phyloP scores from a whole-genome alignment of 164 flowering plant genomes.

The Platanus orientalis region DNA sequence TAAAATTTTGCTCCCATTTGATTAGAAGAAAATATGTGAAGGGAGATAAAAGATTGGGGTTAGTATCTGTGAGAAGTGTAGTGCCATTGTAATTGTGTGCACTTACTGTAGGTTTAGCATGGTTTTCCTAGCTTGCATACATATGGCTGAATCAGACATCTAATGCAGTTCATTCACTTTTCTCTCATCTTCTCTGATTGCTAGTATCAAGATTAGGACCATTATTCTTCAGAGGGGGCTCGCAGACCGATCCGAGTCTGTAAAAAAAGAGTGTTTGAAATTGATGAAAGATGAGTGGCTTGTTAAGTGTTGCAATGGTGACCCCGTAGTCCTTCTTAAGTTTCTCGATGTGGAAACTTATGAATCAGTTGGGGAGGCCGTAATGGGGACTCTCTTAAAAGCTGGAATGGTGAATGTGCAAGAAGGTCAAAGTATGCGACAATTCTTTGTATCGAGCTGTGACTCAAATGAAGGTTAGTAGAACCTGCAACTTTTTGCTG shows the following conservation, averaged over 20 bases:
- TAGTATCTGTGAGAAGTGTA: too few relatives aligned
- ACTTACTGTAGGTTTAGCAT: background rate
- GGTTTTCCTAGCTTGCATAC: background rate
- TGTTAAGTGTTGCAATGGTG: conserved; percentile 63
- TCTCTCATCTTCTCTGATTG: conserved; percentile 4
- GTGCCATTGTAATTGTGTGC: too few relatives aligned
- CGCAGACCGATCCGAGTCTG: conserved; percentile 74
- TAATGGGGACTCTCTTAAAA: conserved; percentile 63
- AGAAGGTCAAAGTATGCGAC: conserved; percentile 45
- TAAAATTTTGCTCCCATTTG: background rate
- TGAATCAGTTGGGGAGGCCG: conserved; percentile 82
- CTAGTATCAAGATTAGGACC: conserved; percentile 83
- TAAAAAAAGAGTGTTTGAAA: conserved; percentile 71
- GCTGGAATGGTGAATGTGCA: conserved; percentile 49
- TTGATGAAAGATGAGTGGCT: conserved; percentile 92
- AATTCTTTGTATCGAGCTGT: conserved; percentile 30
- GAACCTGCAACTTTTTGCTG: background rate
- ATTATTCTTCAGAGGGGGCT: conserved; percentile 89
- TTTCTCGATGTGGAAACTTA: conserved; percentile 98
- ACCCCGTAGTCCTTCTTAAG: conserved; percentile 72
- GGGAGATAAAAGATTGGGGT: background rate
- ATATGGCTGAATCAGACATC: background rate
- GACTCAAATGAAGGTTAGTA: conserved; percentile 50
- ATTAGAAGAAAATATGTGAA: background rate
- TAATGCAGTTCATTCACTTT: conserved; percentile 6